Evolutionary conservation across 2,329 filamentous ascomycete genomes (phyloP).

Genomic region (Cryphonectria parasitica): DNA sequence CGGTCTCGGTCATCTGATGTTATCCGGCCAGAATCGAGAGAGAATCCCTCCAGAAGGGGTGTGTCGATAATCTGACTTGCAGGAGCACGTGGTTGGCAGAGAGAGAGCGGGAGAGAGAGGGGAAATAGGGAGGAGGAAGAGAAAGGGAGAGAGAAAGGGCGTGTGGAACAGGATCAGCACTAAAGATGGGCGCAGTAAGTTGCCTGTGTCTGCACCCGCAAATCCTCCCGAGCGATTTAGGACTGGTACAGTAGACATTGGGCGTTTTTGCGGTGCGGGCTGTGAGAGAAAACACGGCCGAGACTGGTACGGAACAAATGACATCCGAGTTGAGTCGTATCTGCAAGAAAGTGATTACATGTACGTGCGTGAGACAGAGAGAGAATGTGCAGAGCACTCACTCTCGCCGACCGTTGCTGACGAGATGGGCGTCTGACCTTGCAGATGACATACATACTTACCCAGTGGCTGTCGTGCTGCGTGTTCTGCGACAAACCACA

Average conservation of each 20-base stretch:
- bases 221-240: not conserved
- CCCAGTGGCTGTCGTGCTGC: conserved; percentile 6
- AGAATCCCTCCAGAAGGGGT: not conserved
- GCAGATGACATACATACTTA: conserved; percentile 1
- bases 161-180: conserved; percentile 9
- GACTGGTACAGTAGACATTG: conserved; percentile 3
- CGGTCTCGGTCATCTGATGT: conserved; percentile 3
- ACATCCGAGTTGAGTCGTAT: conserved; percentile 1
- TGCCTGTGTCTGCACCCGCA: conserved; percentile 6
- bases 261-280: not conserved
- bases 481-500: not conserved
- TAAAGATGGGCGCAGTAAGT: conserved; percentile 14
- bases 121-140: not conserved
- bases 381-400: not conserved
- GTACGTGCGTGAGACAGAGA: too few relatives aligned
- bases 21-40: not conserved
- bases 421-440: conserved; percentile 6
- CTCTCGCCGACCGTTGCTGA: not conserved
- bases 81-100: conserved; percentile 14
- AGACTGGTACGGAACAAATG: not conserved
- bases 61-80: conserved; percentile 9
- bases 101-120: not conserved
- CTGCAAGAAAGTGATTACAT: not conserved
- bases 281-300: not conserved
- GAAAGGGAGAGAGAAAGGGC: not conserved